Percentiles rank a stretch among this genome's conserved stretches.
These are phyloP conservation scores for Pythium insidiosum DNA, from an alignment of 352 stramenopile species.

Conservation along the genomic window DNA sequence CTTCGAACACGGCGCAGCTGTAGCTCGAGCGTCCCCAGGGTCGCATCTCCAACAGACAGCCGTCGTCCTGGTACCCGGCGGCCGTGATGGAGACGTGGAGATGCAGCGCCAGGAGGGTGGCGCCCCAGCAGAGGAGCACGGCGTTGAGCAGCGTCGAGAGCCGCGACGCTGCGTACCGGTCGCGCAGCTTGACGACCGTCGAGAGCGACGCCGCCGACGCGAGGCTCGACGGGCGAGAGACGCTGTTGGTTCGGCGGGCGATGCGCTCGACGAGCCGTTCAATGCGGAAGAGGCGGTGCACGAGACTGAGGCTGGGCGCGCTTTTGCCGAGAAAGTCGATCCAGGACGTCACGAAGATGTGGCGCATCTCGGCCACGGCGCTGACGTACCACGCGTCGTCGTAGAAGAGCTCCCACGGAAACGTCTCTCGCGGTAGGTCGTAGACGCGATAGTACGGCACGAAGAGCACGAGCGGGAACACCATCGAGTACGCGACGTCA, in stretches of 20 bases:
- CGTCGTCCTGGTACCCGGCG: background rate
- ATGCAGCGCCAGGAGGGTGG: background rate
- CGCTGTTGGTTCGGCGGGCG: background rate
- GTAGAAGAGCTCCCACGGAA: constrained; percentile 1
- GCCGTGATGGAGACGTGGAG: background rate
- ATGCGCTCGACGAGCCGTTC: background rate
- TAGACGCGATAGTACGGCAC: background rate
- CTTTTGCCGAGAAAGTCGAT: background rate
- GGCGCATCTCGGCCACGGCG: background rate
- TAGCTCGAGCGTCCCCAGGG: background rate
- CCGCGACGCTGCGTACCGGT: no score
- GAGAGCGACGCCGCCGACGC: background rate
- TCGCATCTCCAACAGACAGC: background rate
- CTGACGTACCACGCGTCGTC: constrained; percentile 2
- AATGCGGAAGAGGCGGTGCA: background rate
- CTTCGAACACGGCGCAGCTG: background rate
- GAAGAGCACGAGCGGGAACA: background rate
- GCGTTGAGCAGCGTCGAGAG: background rate
- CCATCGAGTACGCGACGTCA: background rate
- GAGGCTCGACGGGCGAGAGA: background rate
- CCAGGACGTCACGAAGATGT: constrained; percentile 2
- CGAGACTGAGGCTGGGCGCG: background rate
- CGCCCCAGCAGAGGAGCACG: background rate
- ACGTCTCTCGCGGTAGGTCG: background rate
- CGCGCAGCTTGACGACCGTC: background rate